Evolutionary conservation across 495 filamentous ascomycete genomes (phyloP).

Genomic region (Tricharina praecox): DNA sequence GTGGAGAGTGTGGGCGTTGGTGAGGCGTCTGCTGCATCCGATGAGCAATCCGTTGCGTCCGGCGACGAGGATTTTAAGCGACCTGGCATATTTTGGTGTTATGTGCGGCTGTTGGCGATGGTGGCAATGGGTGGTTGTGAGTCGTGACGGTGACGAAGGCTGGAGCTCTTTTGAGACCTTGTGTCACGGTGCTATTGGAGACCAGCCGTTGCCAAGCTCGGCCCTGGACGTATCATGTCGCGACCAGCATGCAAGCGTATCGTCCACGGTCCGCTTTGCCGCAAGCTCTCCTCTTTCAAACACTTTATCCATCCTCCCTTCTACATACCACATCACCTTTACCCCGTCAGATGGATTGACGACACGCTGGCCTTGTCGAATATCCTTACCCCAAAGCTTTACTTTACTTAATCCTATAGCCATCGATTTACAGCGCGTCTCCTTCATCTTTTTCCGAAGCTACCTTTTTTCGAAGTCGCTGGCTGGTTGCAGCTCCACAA

Average conservation of each 20-base stretch:
- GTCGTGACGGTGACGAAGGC: no score
- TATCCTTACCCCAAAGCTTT: slow-evolving; percentile 1
- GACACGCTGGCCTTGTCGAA: slow-evolving; percentile 20
- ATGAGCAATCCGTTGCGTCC: neutral
- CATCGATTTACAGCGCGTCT: neutral
- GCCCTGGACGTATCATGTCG: neutral
- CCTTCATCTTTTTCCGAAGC: neutral
- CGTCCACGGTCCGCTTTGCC: neutral
- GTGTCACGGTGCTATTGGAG: neutral
- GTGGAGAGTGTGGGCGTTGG: neutral
- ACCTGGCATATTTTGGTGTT: neutral
- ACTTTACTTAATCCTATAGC: neutral
- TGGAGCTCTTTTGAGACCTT: no score
- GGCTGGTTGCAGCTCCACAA: no score
- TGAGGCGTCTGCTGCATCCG: neutral
- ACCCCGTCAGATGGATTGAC: slow-evolving; percentile 1
- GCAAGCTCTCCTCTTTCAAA: no score
- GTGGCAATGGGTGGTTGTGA: neutral
- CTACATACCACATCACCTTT: no score
- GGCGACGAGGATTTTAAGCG: neutral
- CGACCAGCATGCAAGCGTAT: no score
- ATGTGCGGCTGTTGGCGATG: neutral
- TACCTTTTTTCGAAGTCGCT: neutral
- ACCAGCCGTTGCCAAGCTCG: neutral
- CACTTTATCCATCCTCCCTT: no score